phyloP scores from a whole-genome alignment of 495 filamentous ascomycete genomes.

The Chaetomidium leptoderma region DNA sequence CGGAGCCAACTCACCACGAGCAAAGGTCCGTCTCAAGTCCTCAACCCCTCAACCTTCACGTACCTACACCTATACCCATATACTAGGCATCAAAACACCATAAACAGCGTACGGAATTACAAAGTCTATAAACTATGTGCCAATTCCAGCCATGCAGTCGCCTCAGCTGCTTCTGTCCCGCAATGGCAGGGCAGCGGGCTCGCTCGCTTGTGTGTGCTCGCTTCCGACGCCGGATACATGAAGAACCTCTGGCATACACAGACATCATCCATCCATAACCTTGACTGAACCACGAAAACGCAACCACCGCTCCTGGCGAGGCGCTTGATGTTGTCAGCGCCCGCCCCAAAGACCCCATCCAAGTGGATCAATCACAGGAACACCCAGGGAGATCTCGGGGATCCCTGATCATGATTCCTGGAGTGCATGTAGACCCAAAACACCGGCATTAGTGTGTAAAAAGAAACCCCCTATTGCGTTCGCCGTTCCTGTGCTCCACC shows the following conservation, averaged over 20 bases:
- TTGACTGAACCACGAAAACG: not conserved
- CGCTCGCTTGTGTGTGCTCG: slow-evolving; percentile 5
- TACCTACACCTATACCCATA: too few relatives aligned
- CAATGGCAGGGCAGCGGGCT: not conserved
- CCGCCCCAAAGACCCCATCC: not conserved
- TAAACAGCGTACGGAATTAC: slow-evolving; percentile 16
- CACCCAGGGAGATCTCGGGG: not conserved
- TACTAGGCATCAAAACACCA: too few relatives aligned
- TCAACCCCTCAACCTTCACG: too few relatives aligned
- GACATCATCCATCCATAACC: slow-evolving; percentile 2
- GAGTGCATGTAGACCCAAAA: slow-evolving; percentile 5
- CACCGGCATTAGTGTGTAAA: slow-evolving; percentile 3
- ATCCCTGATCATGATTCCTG: not conserved
- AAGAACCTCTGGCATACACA: not conserved
- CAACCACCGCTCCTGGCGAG: not conserved
- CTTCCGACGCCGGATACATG: not conserved
- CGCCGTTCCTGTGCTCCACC: not conserved
- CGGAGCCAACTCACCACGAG: too few relatives aligned
- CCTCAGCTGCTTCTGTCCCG: not conserved
- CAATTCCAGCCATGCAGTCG: not conserved
- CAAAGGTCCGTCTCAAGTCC: too few relatives aligned
- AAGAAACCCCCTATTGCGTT: not conserved
- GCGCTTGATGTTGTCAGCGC: not conserved
- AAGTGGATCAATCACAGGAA: not conserved
- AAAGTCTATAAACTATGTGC: slow-evolving; percentile 28